These are phyloP conservation scores for Eucalyptus regnans DNA, from an alignment of 345 rosid species.

Conservation along the genomic window DNA sequence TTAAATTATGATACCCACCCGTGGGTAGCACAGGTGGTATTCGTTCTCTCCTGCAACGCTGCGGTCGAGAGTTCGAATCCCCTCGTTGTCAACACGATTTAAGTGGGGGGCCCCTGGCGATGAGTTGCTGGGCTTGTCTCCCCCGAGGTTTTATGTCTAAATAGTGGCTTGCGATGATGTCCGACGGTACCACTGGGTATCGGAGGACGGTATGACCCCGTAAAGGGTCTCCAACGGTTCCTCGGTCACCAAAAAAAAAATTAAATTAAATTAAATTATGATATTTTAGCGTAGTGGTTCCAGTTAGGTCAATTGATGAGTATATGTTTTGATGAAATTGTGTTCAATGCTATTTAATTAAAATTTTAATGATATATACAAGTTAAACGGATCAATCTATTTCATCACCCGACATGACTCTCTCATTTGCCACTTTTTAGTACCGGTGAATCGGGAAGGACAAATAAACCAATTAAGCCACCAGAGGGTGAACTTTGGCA, in stretches of 20 bases:
- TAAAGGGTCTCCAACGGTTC: too few relatives aligned
- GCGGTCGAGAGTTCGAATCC: too few relatives aligned
- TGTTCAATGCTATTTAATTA: background rate
- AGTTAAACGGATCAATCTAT: background rate
- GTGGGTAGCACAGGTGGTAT: too few relatives aligned
- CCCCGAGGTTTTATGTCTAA: too few relatives aligned
- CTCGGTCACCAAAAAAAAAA: too few relatives aligned
- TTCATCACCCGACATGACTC: rapidly evolving
- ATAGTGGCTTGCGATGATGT: too few relatives aligned
- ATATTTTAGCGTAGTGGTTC: background rate
- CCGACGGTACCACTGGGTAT: too few relatives aligned
- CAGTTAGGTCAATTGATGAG: background rate
- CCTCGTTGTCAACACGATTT: too few relatives aligned
- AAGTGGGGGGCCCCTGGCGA: too few relatives aligned
- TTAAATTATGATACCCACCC: background rate
- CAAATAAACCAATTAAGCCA: background rate
- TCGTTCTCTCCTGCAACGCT: too few relatives aligned
- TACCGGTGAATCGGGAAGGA: background rate
- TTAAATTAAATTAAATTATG: background rate
- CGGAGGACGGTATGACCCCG: too few relatives aligned
- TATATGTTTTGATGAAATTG: background rate
- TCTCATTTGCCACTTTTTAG: background rate
- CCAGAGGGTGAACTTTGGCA: background rate
- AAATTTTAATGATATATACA: background rate
- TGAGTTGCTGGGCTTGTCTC: too few relatives aligned